Percentiles rank a stretch among this genome's conserved stretches.
Evolutionary conservation across 352 stramenopile species (phyloP).

Genomic region (Globisporangium acanthophoron): DNA sequence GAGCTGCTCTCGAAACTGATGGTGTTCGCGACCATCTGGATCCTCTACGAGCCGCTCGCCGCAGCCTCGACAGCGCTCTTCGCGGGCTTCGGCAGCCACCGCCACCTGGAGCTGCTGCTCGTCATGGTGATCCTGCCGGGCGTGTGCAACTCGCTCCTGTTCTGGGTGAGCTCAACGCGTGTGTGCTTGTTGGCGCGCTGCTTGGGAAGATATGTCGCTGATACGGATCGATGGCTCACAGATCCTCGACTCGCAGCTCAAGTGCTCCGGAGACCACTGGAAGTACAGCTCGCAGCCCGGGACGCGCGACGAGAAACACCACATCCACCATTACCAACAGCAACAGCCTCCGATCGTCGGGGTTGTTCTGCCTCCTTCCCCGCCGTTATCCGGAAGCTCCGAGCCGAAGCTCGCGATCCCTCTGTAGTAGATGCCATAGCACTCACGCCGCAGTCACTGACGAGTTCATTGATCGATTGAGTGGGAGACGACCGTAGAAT

Average conservation of each 20-base stretch:
- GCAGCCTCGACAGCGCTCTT: slow-evolving; percentile 42
- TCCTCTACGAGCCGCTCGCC: slow-evolving; percentile 40
- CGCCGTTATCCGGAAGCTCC: neutral
- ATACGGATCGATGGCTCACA: slow-evolving; percentile 2
- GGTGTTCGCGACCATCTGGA: slow-evolving; percentile 32
- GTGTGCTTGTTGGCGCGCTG: neutral
- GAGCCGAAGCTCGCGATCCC: slow-evolving; percentile 16
- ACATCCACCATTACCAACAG: slow-evolving; percentile 11
- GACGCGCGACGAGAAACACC: slow-evolving; percentile 30
- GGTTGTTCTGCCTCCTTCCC: neutral
- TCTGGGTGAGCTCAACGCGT: slow-evolving; percentile 36
- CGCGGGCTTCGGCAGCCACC: slow-evolving; percentile 41
- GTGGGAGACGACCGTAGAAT: neutral
- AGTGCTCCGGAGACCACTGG: slow-evolving; percentile 37
- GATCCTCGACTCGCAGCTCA: slow-evolving; percentile 64
- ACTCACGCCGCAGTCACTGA: neutral
- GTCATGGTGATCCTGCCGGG: slow-evolving; percentile 76
- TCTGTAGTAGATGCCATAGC: slow-evolving; percentile 2
- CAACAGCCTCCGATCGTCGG: slow-evolving; percentile 1
- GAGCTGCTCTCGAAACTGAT: slow-evolving; percentile 54
- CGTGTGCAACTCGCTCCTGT: slow-evolving; percentile 63
- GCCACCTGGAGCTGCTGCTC: slow-evolving; percentile 65
- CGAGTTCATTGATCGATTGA: neutral
- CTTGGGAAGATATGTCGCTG: neutral
- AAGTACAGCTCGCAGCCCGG: slow-evolving; percentile 20